These are phyloP conservation scores for Fonsecaea nubica DNA, from an alignment of 2,329 filamentous ascomycete species.

Conservation along the genomic window DNA sequence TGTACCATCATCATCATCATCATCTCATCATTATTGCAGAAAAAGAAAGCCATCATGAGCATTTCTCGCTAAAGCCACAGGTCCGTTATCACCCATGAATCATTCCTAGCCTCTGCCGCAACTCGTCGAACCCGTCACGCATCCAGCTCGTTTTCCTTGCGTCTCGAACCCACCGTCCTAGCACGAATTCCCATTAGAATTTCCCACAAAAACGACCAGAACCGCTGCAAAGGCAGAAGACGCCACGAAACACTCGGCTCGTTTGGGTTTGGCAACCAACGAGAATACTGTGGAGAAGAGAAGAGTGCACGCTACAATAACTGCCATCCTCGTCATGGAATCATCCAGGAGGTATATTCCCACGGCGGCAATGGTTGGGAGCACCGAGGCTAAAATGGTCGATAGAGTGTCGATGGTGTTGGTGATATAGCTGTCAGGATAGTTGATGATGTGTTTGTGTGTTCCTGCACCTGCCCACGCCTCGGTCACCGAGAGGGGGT, in stretches of 20 bases:
- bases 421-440: slow-evolving; percentile 17
- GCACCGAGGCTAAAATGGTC: slow-evolving; percentile 24
- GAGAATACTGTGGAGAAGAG: slow-evolving; percentile 21
- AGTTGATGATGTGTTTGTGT: slow-evolving; percentile 5
- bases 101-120: neutral
- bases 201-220: slow-evolving; percentile 25
- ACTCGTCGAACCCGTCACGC: neutral
- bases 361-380: slow-evolving; percentile 22
- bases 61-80: neutral
- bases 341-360: slow-evolving; percentile 20
- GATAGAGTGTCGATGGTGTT: slow-evolving; percentile 11
- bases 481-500: slow-evolving; percentile 22
- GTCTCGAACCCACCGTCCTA: neutral
- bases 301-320: slow-evolving; percentile 21
- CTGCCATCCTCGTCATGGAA: slow-evolving; percentile 21
- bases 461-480: slow-evolving; percentile 5
- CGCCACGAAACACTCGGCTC: slow-evolving; percentile 26
- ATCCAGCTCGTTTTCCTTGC: neutral
- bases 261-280: slow-evolving; percentile 14
- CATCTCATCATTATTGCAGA: neutral
- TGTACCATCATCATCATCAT: neutral
- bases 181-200: neutral
- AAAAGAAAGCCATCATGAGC: neutral
- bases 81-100: neutral
- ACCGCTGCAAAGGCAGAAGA: slow-evolving; percentile 31